Evolutionary conservation across 805 yeast genomes (phyloP).

Genomic region (Candida golubevii): DNA sequence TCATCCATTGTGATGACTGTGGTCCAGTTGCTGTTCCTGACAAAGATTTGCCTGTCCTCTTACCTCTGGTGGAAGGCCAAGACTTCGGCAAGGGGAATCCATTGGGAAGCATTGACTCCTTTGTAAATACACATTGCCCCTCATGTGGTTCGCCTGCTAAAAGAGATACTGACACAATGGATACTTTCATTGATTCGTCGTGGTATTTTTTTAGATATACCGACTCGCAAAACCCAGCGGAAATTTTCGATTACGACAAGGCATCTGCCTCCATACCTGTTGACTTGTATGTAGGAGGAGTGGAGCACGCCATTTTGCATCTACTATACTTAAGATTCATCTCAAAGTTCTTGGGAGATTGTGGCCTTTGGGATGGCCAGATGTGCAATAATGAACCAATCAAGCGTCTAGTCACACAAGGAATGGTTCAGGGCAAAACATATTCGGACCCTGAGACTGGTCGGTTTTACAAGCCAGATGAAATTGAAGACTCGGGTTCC

Average conservation of each 20-base stretch:
- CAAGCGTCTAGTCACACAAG: conserved; percentile 78
- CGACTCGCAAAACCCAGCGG: conserved; percentile 59
- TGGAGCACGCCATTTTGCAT: conserved; percentile 95
- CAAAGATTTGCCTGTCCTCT: conserved; percentile 71
- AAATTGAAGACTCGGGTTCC: conserved; percentile 46
- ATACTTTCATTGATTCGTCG: conserved; percentile 95
- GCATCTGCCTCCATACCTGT: conserved; percentile 68
- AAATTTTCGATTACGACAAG: conserved; percentile 50
- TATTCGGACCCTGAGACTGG: conserved; percentile 68
- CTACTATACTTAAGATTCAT: conserved; percentile 82
- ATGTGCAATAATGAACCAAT: conserved; percentile 72
- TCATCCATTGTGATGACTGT: conserved; percentile 79
- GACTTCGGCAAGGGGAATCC: conserved; percentile 61
- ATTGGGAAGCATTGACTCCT: conserved; percentile 58
- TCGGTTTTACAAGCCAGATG: conserved; percentile 73
- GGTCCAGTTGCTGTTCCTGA: conserved; percentile 94
- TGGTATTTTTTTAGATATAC: conserved; percentile 90
- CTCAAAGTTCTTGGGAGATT: conserved; percentile 67
- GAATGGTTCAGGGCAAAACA: conserved; percentile 97
- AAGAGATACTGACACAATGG: conserved; percentile 98
- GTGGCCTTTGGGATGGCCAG: conserved; percentile 66
- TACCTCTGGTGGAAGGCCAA: conserved; percentile 60
- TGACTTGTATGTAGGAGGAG: conserved; percentile 89
- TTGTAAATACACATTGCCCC: conserved; percentile 76
- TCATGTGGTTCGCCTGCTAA: conserved; percentile 67